Evolutionary conservation across 345 rosid species (phyloP).

Genomic region (Populus deltoides): DNA sequence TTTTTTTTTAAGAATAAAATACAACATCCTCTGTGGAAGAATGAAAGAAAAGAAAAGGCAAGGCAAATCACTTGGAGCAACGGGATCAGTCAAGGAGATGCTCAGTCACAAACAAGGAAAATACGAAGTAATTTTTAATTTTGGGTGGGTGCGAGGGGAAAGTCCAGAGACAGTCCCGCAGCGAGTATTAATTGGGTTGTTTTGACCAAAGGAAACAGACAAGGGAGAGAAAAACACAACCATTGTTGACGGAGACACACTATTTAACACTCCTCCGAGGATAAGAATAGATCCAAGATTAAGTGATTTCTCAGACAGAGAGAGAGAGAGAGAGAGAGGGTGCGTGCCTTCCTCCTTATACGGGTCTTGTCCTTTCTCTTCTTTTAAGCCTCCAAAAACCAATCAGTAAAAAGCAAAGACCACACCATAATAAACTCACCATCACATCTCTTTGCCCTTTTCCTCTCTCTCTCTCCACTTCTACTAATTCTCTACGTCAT

Average conservation of each 20-base stretch:
- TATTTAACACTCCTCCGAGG: not conserved
- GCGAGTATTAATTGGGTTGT: not conserved
- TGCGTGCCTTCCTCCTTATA: conserved; percentile 28
- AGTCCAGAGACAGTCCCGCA: not conserved
- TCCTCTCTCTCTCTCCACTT: not conserved
- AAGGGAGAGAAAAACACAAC: not conserved
- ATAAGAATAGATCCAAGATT: not conserved
- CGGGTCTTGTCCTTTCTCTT: conserved; percentile 30
- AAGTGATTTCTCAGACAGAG: not conserved
- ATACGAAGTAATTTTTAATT: not conserved
- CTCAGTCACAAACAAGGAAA: not conserved
- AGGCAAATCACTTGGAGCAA: not conserved
- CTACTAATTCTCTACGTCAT: not conserved
- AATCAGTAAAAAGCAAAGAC: not conserved
- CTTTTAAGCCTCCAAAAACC: not conserved
- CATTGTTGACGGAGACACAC: not conserved
- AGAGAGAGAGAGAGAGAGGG: not conserved
- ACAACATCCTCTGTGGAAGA: not conserved
- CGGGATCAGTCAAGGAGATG: not conserved
- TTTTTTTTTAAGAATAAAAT: not conserved
- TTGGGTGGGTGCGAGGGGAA: not conserved
- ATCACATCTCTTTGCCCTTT: conserved; percentile 7
- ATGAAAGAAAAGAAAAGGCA: not conserved
- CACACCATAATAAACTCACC: not conserved
- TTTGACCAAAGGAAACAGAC: not conserved